Base-by-base conservation (phyloP, 2,329 filamentous ascomycete species). In the Monilinia fructigena region DNA sequence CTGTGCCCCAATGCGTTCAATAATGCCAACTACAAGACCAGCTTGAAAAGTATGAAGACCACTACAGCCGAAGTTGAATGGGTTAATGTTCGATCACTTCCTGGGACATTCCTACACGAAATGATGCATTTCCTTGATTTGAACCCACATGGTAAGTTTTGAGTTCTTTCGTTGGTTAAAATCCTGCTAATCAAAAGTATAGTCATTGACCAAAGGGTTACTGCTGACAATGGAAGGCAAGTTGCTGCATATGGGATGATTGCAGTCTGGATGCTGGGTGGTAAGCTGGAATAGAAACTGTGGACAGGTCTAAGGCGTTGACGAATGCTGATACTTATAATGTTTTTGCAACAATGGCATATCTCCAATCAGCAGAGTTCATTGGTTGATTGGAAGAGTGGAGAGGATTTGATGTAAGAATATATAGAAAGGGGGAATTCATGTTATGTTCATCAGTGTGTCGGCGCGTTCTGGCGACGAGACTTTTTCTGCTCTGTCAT, bases 41-140 rank as follows among this genome's bases (percentile, higher is more conserved):
- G 40, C 28, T 56, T 64, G 40, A 64, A 35, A 40, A 64, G 26
- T 5, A 64, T 56, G 61, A 64, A 40, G n/a, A 23, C 40, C n/a
- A 42, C 61, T 7, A 20, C 40, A 45, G 52, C 14, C 26, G 23
- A 64, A 23, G 52, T 64, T 18, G 14, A n/a, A 35, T 64, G 52
- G 61, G 18, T 38, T 23, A 28, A 48, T 48, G 52, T 64, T 20
- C 61, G 61, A 48, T 64, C 61, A 20, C 61, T 64, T 38, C 26
- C 61, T 45, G 61, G 61, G 45, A 45, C 35, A 7, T 64, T 64
- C 40, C 18, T 56, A 11, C 61, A 56, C 26, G 61, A 64, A 47
- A 56, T 64, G 61, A 64, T 64, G 61, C 26, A 64, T 20, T 64
- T 64, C n/a, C 52, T 64, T 28, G 61, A 56, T 18, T 47, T 64